phyloP scores from a whole-genome alignment of 768 basidiomycete species.

The Boletus bicolor region DNA sequence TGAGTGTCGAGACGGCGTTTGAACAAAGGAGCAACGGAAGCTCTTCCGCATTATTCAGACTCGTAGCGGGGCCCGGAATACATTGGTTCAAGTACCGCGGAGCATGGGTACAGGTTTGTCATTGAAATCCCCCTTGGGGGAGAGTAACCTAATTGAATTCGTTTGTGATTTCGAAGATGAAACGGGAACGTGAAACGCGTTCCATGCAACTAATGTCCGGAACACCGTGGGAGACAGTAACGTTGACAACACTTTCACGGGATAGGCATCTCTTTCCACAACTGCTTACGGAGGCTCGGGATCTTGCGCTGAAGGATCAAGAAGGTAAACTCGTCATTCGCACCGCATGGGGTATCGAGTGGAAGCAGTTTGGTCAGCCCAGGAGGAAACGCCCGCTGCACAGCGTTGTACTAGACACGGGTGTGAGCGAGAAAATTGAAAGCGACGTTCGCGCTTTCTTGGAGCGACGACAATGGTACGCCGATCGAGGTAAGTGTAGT shows the following conservation, averaged over 20 bases:
- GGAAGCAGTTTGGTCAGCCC: slow-evolving; percentile 93
- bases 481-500: slow-evolving; percentile 73
- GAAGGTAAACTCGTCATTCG: slow-evolving; percentile 96
- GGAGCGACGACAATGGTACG: slow-evolving; percentile 87
- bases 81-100: slow-evolving; percentile 89
- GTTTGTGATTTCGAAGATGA: slow-evolving; percentile 54
- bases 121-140: neutral
- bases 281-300: slow-evolving; percentile 85
- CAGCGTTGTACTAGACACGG: slow-evolving; percentile 84
- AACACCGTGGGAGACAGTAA: slow-evolving; percentile 96
- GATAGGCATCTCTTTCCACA: slow-evolving; percentile 78
- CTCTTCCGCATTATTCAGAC: slow-evolving; percentile 81
- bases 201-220: slow-evolving; percentile 91
- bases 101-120: slow-evolving; percentile 90
- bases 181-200: slow-evolving; percentile 90
- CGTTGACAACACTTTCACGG: slow-evolving; percentile 85
- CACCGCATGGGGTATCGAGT: slow-evolving; percentile 95
- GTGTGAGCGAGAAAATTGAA: slow-evolving; percentile 82
- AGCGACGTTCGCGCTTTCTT: slow-evolving; percentile 80
- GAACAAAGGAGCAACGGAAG: slow-evolving; percentile 90
- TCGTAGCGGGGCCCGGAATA: slow-evolving; percentile 94
- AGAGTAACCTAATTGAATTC: neutral
- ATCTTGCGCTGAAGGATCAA: slow-evolving; percentile 78
- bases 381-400: slow-evolving; percentile 79
- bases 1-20: slow-evolving; percentile 91